Evolutionary conservation across 805 yeast species (phyloP).

Genomic region (Candida vaughaniae): DNA sequence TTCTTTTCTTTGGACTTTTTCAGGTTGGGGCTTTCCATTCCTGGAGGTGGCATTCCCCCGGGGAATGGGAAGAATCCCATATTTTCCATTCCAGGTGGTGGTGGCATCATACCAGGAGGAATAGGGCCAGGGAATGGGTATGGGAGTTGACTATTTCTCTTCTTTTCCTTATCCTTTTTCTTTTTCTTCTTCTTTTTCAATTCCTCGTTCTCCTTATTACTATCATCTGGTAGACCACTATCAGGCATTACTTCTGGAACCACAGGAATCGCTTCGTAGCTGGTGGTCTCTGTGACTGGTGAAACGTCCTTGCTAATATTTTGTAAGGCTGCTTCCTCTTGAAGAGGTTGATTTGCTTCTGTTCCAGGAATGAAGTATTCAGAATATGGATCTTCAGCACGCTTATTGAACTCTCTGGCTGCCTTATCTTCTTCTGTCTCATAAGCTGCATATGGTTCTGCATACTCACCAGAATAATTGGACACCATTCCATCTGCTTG

Average conservation of each 20-base stretch:
- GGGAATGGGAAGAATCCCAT: constrained; percentile 15
- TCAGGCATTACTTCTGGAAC: not conserved
- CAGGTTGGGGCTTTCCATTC: constrained; percentile 13
- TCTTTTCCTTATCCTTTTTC: constrained; percentile 11
- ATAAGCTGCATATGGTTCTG: constrained; percentile 27
- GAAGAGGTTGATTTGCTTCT: not conserved
- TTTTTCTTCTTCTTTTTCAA: constrained; percentile 16
- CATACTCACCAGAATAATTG: constrained; percentile 6
- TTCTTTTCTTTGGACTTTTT: constrained; percentile 16
- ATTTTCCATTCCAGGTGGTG: constrained; percentile 12
- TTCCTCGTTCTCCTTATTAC: constrained; percentile 13
- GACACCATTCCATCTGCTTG: not conserved
- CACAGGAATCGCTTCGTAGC: not conserved
- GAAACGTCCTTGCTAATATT: not conserved
- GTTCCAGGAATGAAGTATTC: constrained; percentile 22
- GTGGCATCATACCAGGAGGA: constrained; percentile 15
- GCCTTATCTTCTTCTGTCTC: constrained; percentile 19
- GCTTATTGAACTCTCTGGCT: constrained; percentile 8
- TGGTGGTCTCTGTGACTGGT: not conserved
- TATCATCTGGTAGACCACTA: constrained; percentile 6
- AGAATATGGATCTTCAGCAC: constrained; percentile 25
- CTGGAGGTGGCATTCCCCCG: constrained; percentile 17
- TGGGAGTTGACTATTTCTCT: constrained; percentile 7
- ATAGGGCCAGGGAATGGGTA: constrained; percentile 14
- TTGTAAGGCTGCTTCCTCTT: not conserved